phyloP scores from a whole-genome alignment of 2,329 filamentous ascomycete genomes.

The Hypoxylon sp. region DNA sequence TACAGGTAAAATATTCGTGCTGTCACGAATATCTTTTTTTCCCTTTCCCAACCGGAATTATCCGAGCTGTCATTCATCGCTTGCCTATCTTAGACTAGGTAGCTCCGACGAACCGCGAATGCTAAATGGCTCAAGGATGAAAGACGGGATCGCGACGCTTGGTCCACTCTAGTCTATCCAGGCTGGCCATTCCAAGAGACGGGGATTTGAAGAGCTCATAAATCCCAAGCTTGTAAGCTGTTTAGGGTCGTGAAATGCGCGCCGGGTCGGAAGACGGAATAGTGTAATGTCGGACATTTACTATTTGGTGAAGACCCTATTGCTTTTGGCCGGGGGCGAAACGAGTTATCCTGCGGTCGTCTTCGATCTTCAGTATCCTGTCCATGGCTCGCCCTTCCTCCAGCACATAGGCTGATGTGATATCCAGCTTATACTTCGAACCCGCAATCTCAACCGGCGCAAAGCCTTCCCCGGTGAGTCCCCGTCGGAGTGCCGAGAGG shows the following conservation, averaged over 20 bases:
- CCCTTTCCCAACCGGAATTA: constrained; percentile 4
- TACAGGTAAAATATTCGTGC: neutral
- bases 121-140: neutral
- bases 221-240: neutral
- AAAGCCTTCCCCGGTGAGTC: constrained; percentile 65
- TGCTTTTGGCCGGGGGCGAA: constrained; percentile 6
- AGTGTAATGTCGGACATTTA: constrained; percentile 3
- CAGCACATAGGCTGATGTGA: constrained; percentile 64
- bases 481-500: constrained; percentile 56
- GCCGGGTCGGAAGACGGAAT: neutral
- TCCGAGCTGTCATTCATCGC: constrained; percentile 6
- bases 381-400: constrained; percentile 67
- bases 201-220: neutral
- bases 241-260: neutral
- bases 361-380: constrained; percentile 55
- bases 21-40: constrained; percentile 8
- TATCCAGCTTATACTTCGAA: constrained; percentile 64
- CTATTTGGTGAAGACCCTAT: neutral
- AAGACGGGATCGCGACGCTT: constrained; percentile 1
- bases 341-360: constrained; percentile 31
- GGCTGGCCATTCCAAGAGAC: neutral
- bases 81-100: constrained; percentile 12
- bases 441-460: constrained; percentile 58
- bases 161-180: neutral
- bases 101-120: neutral